Evolutionary conservation across 768 basidiomycete genomes (phyloP).

Genomic region (Mycena olivaceomarginata): DNA sequence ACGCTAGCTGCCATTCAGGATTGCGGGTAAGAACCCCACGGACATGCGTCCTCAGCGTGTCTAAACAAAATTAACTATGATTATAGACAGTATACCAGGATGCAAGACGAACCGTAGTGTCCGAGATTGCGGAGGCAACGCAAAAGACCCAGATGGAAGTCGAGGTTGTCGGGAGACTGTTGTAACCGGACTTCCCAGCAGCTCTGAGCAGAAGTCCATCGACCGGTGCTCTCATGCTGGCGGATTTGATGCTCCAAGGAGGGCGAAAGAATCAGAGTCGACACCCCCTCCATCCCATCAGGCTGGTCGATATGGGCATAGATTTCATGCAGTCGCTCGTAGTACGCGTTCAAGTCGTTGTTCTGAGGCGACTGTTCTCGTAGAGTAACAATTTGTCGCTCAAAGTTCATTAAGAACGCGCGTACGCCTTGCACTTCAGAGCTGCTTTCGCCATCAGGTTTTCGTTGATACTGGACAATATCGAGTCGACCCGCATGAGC

Average conservation of each 20-base stretch:
- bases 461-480: conserved; percentile 89
- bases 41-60: conserved; percentile 96
- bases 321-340: conserved; percentile 95
- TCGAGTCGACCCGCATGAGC: conserved; percentile 84
- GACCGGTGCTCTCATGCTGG: conserved; percentile 96
- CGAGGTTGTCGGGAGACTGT: conserved; percentile 91
- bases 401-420: conserved; percentile 97
- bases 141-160: conserved; percentile 92
- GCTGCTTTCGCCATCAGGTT: conserved; percentile 96
- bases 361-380: conserved; percentile 62
- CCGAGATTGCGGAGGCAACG: conserved; percentile 95
- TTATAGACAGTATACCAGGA: conserved; percentile 10
- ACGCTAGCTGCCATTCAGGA: conserved; percentile 86
- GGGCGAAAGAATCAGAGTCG: conserved; percentile 90
- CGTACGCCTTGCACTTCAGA: conserved; percentile 95
- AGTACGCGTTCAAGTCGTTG: conserved; percentile 79
- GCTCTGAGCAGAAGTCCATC: conserved; percentile 99
- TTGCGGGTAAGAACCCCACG: conserved; percentile 90
- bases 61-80: conserved; percentile 61
- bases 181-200: conserved; percentile 99
- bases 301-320: conserved; percentile 98
- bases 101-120: conserved; percentile 88
- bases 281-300: conserved; percentile 99
- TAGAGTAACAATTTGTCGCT: conserved; percentile 83
- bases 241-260: conserved; percentile 97